A percentile compares a stretch with the other conserved stretches of the same genome.
These are phyloP conservation scores for Phytophthora parvispora DNA, from an alignment of 352 stramenopile species.

Conservation along the genomic window DNA sequence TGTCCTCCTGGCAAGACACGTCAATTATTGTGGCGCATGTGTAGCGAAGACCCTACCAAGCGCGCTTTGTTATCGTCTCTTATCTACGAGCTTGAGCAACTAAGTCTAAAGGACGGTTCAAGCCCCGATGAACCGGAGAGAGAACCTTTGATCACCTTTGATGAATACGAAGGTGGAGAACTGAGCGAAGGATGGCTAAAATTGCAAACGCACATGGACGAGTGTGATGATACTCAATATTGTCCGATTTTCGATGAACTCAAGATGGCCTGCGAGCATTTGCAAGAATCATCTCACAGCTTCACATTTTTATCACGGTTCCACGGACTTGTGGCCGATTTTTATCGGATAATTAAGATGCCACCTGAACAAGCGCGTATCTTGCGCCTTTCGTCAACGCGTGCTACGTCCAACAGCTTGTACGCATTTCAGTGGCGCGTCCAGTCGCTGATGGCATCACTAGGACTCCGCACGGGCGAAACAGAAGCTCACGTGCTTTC, in stretches of 20 bases:
- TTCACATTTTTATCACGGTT: background rate
- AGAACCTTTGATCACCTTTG: background rate
- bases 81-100: background rate
- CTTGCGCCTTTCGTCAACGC: background rate
- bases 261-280: background rate
- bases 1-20: background rate
- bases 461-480: background rate
- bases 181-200: background rate
- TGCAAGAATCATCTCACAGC: background rate
- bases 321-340: constrained; percentile 3
- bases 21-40: constrained; percentile 19
- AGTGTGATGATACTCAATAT: background rate
- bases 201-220: background rate
- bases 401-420: constrained; percentile 1
- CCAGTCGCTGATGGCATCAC: background rate
- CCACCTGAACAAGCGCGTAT: constrained; percentile 7
- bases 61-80: background rate
- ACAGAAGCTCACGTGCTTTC: background rate
- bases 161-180: background rate
- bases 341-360: constrained; percentile 1
- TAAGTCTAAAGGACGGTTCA: background rate
- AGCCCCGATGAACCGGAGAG: background rate
- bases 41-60: constrained; percentile 4
- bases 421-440: constrained; percentile 9
- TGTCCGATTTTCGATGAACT: background rate